phyloP scores from a whole-genome alignment of 495 filamentous ascomycete genomes.

The Penicillium flavigenum region DNA sequence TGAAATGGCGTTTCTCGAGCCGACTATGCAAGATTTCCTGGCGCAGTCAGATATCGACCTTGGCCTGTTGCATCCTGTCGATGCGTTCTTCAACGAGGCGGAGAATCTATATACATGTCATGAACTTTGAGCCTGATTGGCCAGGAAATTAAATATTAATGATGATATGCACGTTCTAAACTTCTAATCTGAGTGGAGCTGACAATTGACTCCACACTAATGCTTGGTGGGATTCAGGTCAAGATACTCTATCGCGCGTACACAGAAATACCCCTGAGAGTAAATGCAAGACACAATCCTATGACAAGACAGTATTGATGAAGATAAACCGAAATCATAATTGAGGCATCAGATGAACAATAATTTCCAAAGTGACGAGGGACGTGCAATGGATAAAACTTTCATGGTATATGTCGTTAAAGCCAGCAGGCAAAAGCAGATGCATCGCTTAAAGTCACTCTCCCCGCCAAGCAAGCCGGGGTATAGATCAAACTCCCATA shows the following conservation, averaged over 20 bases:
- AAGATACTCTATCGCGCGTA: not conserved
- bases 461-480: not conserved
- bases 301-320: not conserved
- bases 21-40: constrained; percentile 48
- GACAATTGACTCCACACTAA: not conserved
- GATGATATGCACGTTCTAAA: not conserved
- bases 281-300: not conserved
- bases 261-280: not conserved
- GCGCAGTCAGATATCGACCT: constrained; percentile 47
- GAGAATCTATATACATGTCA: constrained; percentile 43
- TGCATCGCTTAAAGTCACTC: not conserved
- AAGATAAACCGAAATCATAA: not conserved
- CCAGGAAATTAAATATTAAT: not conserved
- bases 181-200: not conserved
- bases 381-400: not conserved
- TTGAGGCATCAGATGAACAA: not conserved
- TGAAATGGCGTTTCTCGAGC: constrained; percentile 47
- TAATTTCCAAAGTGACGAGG: no score
- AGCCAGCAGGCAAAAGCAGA: not conserved
- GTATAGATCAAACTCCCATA: not conserved
- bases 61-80: constrained; percentile 41
- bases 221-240: not conserved
- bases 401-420: not conserved
- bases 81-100: constrained; percentile 41
- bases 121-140: constrained; percentile 18